These are phyloP conservation scores for Vigna nakashimae DNA, from an alignment of 306 rosid species.

Conservation along the genomic window DNA sequence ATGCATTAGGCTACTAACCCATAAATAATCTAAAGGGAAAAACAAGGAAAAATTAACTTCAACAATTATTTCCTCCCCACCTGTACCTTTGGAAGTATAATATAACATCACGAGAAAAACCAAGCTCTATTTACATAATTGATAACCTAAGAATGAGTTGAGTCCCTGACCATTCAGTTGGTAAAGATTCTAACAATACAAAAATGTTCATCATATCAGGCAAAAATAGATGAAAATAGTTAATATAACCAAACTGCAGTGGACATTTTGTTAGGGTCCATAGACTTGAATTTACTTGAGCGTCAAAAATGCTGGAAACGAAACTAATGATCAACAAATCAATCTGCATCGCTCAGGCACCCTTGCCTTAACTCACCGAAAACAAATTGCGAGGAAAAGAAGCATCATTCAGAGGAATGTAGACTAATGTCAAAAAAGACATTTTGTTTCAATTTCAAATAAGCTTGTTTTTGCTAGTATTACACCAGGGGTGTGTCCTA, in stretches of 20 bases:
- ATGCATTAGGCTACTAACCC: not conserved
- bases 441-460: constrained; percentile 1
- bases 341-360: not conserved
- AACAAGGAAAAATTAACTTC: not conserved
- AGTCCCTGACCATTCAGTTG: not conserved
- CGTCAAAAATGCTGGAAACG: not conserved
- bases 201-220: too few species aligned
- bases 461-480: constrained; percentile 7
- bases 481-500: constrained; percentile 43
- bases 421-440: not conserved
- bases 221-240: too few species aligned
- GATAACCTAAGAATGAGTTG: not conserved
- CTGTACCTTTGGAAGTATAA: not conserved
- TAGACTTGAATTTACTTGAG: not conserved
- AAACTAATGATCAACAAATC: not conserved
- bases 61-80: not conserved
- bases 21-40: not conserved
- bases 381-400: not conserved
- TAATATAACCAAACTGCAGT: too few species aligned
- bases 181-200: not conserved
- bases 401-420: not conserved
- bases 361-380: not conserved
- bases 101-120: not conserved
- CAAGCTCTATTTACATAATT: not conserved
- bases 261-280: too few species aligned